A percentile compares a stretch with the other conserved stretches of the same genome.
phyloP scores from a whole-genome alignment of 202 grass and related monocot genomes.

The Cymbopogon flexuosus region DNA sequence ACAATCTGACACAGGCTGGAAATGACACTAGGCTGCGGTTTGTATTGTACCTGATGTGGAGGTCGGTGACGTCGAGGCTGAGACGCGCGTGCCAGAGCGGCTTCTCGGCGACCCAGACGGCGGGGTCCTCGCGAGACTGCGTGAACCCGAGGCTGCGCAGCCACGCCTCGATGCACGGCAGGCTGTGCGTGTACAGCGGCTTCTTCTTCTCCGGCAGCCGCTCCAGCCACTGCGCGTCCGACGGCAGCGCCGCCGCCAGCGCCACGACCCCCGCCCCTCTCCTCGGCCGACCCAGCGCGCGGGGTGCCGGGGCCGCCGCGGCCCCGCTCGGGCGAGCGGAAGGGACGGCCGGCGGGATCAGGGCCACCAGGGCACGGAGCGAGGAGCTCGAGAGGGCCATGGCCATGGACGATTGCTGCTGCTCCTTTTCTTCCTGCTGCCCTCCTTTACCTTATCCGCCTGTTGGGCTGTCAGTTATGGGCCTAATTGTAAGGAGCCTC shows the following conservation, averaged over 20 bases:
- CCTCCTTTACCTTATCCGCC: neutral
- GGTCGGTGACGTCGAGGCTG: conserved; percentile 73
- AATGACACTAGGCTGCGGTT: no score
- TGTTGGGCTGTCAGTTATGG: neutral
- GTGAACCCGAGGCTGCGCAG: conserved; percentile 67
- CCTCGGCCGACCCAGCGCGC: neutral
- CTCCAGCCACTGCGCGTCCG: conserved; percentile 68
- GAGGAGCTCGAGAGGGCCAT: conserved; percentile 38
- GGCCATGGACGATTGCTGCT: conserved; percentile 28
- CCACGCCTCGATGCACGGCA: conserved; percentile 89
- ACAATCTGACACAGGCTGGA: no score
- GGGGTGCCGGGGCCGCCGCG: neutral
- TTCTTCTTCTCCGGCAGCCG: conserved; percentile 90
- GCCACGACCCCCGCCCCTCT: conserved; percentile 16
- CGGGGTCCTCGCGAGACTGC: conserved; percentile 61
- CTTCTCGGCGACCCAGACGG: conserved; percentile 79
- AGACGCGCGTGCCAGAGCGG: conserved; percentile 84
- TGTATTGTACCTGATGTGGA: conserved; percentile 58
- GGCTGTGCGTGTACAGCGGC: conserved; percentile 84
- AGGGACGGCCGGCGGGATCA: neutral
- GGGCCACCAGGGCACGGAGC: conserved; percentile 33
- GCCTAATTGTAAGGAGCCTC: neutral
- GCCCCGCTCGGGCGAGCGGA: neutral
- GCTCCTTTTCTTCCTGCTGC: neutral
- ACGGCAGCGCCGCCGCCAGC: conserved; percentile 41